Evolutionary conservation across 495 filamentous ascomycete genomes (phyloP), one percentile per base, ranked within the genome.

Genomic region (Aspergillus saccharolyticus): DNA sequence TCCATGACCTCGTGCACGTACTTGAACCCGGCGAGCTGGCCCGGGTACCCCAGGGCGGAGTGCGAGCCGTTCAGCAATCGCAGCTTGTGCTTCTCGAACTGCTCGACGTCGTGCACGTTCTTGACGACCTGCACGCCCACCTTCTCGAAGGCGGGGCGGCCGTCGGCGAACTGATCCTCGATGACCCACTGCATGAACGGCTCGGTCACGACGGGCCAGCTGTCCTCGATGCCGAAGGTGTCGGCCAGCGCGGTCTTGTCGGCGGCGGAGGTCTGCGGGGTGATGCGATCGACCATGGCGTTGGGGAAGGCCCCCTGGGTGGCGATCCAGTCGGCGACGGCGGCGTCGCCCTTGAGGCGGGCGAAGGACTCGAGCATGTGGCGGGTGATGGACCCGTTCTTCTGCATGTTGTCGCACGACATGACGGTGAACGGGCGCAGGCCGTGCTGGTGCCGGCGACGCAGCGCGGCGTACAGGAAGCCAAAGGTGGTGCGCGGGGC

Each of bases 331-430:
- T 70, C 53, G n/a, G 76, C 75, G 42, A 79, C 43, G 19, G 70
- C 63, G 9, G 76, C 74, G 65, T 77, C n/a, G n/a, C n/a, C 65
- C 17, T 68, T 67, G 21, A 74, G 56, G 28, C 66, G 71, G 0
- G 76, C 73, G 55, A 79, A 79, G 2, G 74, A 77, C 49, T 67
- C 62, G 47, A 79, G 74, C 76, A 79, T 79, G 60, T 77, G 66
- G 47, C 76, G 74, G 4, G 74, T 73, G 67, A 79, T 78, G 56
- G 74, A 65, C 21, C 76, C 76, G 62, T 79, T 79, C 67, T 77
- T 77, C 67, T 78, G 73, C 76, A 79, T 79, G 63, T 79, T 79
- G 56, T 79, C 76, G 57, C 76, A 79, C 8, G 76, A 79, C 70
- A 79, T 67, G 45, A 78, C 74, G 57, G 76, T 79, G 66, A 79